phyloP scores from a whole-genome alignment of 1,139 yeast species.

The Debaryomyces coudertii region DNA sequence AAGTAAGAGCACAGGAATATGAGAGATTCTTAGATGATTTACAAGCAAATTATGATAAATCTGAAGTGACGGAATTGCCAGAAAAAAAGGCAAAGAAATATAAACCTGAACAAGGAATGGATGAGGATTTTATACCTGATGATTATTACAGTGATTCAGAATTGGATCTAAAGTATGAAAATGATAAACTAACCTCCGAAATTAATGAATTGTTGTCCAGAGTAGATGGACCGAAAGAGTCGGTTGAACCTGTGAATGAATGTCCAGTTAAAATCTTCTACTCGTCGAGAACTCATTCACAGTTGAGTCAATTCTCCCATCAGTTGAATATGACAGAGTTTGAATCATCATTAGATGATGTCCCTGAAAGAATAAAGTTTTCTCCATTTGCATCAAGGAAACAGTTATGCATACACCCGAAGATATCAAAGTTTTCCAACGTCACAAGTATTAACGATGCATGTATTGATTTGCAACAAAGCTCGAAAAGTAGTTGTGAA shows the following conservation, averaged over 20 bases:
- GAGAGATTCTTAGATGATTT: conserved; percentile 41
- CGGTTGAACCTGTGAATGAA: conserved; percentile 24
- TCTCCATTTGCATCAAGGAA: conserved; percentile 80
- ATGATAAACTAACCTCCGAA: conserved; percentile 42
- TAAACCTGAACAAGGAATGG: conserved; percentile 15
- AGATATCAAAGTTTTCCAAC: conserved; percentile 53
- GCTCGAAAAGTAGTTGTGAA: conserved; percentile 47
- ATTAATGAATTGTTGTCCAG: conserved; percentile 46
- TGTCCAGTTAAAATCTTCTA: conserved; percentile 58
- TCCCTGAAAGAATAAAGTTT: conserved; percentile 52
- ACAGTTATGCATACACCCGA: conserved; percentile 78
- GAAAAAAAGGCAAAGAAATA: conserved; percentile 12
- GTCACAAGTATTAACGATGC: conserved; percentile 74
- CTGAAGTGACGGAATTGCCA: conserved; percentile 17
- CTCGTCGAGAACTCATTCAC: conserved; percentile 92
- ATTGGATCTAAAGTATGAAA: conserved; percentile 18
- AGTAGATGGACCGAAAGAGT: conserved; percentile 22
- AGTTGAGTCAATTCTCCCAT: conserved; percentile 75
- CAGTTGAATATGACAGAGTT: conserved; percentile 69
- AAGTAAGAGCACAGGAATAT: conserved; percentile 39
- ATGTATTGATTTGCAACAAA: conserved; percentile 71
- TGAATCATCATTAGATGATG: conserved; percentile 58
- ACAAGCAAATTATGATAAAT: conserved; percentile 19
- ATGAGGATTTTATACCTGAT: conserved; percentile 40
- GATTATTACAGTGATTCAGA: conserved; percentile 44